Conservation (phyloP, 345 rosid genomes). For the Brassica juncea region DNA sequence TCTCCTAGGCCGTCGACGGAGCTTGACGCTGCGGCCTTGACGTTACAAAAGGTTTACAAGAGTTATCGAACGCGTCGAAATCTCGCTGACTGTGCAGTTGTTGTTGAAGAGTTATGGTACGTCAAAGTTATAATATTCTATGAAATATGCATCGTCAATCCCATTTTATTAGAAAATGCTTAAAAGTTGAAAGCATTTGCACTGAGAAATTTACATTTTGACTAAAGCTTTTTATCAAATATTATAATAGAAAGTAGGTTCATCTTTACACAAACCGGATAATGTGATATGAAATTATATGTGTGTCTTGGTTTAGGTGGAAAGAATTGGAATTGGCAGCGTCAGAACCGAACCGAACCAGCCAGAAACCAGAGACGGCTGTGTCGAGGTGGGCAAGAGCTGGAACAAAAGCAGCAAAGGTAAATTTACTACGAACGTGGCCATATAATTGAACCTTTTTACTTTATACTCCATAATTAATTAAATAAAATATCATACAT, state of each 20-base stretch:
- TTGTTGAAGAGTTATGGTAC: slow-evolving; percentile 83
- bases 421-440: not conserved
- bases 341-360: slow-evolving; percentile 54
- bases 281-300: not conserved
- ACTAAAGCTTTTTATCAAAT: not conserved
- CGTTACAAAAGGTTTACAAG: slow-evolving; percentile 46
- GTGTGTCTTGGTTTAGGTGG: slow-evolving; percentile 62
- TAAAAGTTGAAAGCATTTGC: not conserved
- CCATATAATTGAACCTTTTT: not conserved
- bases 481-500: not conserved
- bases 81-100: slow-evolving; percentile 94
- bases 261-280: not conserved
- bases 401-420: slow-evolving; percentile 91
- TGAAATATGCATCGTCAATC: not conserved
- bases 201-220: not conserved
- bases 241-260: not conserved
- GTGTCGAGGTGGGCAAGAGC: slow-evolving; percentile 92
- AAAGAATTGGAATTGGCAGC: slow-evolving; percentile 84
- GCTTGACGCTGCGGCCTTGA: slow-evolving; percentile 68
- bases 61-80: slow-evolving; percentile 48
- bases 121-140: slow-evolving; percentile 19
- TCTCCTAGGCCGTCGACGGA: slow-evolving; percentile 75
- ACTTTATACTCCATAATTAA: not conserved
- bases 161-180: not conserved
- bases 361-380: slow-evolving; percentile 76